Conservation (phyloP, 148 eudicot genomes). For the Silene uniflora region DNA sequence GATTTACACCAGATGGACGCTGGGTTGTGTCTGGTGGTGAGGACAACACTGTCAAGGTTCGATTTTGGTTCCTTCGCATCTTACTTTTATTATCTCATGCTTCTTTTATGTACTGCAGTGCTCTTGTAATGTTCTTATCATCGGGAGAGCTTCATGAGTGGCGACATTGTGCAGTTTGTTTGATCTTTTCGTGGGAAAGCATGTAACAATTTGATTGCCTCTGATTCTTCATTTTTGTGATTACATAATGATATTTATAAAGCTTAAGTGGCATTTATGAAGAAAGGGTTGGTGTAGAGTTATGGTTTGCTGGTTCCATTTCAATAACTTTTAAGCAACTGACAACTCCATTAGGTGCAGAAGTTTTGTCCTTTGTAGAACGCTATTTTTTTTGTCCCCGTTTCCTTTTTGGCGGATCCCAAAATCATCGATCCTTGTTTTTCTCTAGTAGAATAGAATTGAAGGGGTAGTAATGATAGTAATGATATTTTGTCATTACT, state of each 20-base stretch:
- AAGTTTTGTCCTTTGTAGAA: too few relatives aligned
- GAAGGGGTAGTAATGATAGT: not conserved
- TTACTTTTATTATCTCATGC: not conserved
- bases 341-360: too few relatives aligned
- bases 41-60: conserved; percentile 95
- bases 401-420: not conserved
- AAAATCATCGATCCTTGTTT: not conserved
- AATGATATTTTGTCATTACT: too few relatives aligned
- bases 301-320: not conserved
- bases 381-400: too few relatives aligned
- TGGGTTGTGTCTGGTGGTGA: conserved; percentile 99
- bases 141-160: conserved; percentile 2
- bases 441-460: not conserved
- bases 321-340: too few relatives aligned
- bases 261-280: conserved; percentile 2
- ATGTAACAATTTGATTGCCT: not conserved
- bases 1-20: conserved; percentile 99
- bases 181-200: not conserved
- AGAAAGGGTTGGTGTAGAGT: not conserved
- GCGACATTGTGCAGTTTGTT: not conserved
- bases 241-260: not conserved
- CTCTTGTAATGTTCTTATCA: not conserved
- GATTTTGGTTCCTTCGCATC: conserved; percentile 16
- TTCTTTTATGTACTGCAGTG: not conserved
- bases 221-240: not conserved